A percentile compares a stretch with the other conserved stretches of the same genome.
phyloP scores from a whole-genome alignment of 345 rosid genomes.

The Psidium friedrichsthalianum region DNA sequence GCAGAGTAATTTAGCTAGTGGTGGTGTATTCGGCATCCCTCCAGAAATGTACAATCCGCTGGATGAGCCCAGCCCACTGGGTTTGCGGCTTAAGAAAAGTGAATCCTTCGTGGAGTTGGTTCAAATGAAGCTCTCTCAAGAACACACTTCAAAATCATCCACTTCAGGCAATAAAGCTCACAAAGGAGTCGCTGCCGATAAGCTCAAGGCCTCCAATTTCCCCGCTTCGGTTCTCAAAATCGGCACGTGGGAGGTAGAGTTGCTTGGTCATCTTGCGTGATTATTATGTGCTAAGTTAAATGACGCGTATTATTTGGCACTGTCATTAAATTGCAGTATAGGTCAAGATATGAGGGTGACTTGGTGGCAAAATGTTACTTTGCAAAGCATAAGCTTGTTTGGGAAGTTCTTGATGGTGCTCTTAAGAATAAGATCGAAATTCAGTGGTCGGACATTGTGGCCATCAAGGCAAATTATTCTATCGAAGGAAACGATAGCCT shows the following conservation, averaged over 20 bases:
- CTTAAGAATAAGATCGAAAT: constrained; percentile 72
- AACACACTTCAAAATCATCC: constrained; percentile 3
- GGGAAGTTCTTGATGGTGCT: constrained; percentile 79
- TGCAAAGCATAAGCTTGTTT: constrained; percentile 68
- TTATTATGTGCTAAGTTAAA: neutral
- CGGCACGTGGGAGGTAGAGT: constrained; percentile 66
- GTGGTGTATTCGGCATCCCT: neutral
- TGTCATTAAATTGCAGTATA: constrained; percentile 24
- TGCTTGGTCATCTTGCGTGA: neutral
- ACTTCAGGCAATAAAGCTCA: constrained; percentile 8
- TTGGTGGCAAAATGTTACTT: constrained; percentile 72
- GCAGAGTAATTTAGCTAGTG: neutral
- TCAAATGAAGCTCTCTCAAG: constrained; percentile 51
- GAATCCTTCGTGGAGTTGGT: constrained; percentile 58
- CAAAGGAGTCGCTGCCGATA: constrained; percentile 17
- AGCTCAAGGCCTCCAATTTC: constrained; percentile 65
- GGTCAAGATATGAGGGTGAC: constrained; percentile 61
- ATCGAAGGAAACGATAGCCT: constrained; percentile 36
- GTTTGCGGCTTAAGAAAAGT: constrained; percentile 50
- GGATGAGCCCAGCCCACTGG: constrained; percentile 61
- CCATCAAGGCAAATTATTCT: constrained; percentile 42
- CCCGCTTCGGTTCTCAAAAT: constrained; percentile 48
- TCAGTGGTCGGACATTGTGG: constrained; percentile 73
- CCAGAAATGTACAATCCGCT: constrained; percentile 22
- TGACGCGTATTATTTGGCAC: neutral